Evolutionary conservation across 768 basidiomycete species (phyloP).

Genomic region (Pleurotus sapidus): DNA sequence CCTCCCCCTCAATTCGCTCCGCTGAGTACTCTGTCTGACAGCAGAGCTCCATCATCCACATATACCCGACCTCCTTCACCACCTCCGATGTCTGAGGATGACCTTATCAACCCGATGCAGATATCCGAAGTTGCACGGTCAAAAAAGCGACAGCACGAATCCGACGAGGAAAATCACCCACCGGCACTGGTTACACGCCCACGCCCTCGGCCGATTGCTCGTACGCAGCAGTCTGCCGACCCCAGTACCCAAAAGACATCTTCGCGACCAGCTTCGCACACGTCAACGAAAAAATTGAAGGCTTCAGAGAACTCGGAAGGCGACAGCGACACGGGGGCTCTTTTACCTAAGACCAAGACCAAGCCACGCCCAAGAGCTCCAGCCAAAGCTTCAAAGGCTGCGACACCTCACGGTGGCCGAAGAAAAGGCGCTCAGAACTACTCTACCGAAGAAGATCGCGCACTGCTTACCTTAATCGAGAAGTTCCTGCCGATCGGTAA

Average conservation of each 20-base stretch:
- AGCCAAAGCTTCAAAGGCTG: neutral
- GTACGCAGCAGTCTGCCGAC: neutral
- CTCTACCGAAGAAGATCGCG: slow-evolving; percentile 10
- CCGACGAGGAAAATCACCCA: neutral
- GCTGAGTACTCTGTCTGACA: neutral
- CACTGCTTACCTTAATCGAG: slow-evolving; percentile 14
- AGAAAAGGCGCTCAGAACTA: slow-evolving; percentile 16
- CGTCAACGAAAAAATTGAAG: neutral
- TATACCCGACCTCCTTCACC: neutral
- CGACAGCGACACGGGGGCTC: too few relatives aligned
- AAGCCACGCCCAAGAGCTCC: neutral
- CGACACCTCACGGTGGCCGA: neutral
- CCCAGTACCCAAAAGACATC: neutral
- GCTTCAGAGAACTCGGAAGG: neutral
- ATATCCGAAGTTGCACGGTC: neutral
- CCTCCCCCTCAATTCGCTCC: neutral
- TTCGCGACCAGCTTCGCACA: neutral
- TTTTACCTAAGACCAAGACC: too few relatives aligned
- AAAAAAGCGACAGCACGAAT: neutral
- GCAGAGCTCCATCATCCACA: neutral
- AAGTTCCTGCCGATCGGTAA: slow-evolving; percentile 17
- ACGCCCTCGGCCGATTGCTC: neutral
- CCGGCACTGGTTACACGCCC: neutral
- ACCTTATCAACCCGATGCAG: neutral
- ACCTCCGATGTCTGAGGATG: neutral